A percentile compares a stretch with the other conserved stretches of the same genome.
phyloP scores from a whole-genome alignment of 2,329 filamentous ascomycete species.

The Claviceps paspali region DNA sequence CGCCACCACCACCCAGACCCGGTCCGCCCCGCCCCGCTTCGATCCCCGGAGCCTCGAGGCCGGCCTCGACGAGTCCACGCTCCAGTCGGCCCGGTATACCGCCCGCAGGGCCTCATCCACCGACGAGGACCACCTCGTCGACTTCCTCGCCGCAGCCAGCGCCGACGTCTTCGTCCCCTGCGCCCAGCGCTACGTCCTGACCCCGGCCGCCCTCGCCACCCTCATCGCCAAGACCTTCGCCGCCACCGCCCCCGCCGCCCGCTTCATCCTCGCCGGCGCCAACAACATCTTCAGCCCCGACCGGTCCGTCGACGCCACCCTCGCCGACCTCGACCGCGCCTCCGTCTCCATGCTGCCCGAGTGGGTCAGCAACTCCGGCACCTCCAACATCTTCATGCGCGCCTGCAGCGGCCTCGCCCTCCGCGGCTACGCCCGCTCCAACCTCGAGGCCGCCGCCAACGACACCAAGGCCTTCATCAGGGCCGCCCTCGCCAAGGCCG shows the following conservation, averaged over 20 bases:
- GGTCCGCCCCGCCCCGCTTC: no score
- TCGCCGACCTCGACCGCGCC: neutral
- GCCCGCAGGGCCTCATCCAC: neutral
- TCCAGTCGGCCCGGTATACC: neutral
- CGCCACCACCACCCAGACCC: no score
- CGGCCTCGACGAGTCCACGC: neutral
- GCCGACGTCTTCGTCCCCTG: neutral
- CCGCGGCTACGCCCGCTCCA: neutral
- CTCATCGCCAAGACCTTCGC: neutral
- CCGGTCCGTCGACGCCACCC: neutral
- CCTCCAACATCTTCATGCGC: neutral
- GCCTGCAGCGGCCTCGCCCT: slow-evolving; percentile 1
- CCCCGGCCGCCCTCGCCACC: neutral
- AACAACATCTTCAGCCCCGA: neutral
- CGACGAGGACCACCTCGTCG: neutral
- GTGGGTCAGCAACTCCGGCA: slow-evolving; percentile 1
- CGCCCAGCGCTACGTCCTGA: neutral
- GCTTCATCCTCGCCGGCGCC: slow-evolving; percentile 1
- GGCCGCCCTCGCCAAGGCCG: neutral
- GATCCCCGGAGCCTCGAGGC: neutral
- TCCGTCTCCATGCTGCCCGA: neutral
- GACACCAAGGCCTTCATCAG: neutral
- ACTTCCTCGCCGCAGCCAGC: neutral
- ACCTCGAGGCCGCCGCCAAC: neutral
- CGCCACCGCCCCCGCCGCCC: neutral